Evolutionary conservation across 2,329 filamentous ascomycete species (phyloP), one percentile per base, ranked within the genome.

Genomic region (Pseudopithomyces chartarum): DNA sequence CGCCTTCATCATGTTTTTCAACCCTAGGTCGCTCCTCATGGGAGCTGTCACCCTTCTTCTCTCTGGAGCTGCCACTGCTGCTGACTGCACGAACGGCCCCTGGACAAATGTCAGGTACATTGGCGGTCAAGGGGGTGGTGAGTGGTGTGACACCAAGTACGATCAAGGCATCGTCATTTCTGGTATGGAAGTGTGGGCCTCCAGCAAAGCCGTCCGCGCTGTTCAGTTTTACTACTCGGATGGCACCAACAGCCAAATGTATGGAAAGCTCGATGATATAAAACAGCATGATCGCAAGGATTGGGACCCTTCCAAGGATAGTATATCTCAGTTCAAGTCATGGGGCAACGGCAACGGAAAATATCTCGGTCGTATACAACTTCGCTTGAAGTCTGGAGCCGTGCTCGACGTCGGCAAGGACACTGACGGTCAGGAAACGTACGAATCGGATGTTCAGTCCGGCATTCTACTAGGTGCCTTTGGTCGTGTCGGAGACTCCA

Each of bases 171-270:
- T 61, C 22, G 56, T 62, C 50, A 51, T 66, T 13, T 59, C 52
- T 3, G 63, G 57, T 43, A 49, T 59, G 38, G 54, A 64, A 50
- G 61, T 60, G 20, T 61, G 59, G 60, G 55, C 49, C 29, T 43
- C 54, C 45, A 48, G 34, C 5, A 54, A 59, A 33, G 26, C 32
- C n/a, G 58, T 66, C 43, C 39, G 51, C 5, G 61, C 54, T 19
- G 33, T 64, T 23, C 63, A 64, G 42, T 57, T 66, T 52, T 58
- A 57, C 56, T 66, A 61, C 47, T 62, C 59, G 7, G 61, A 66
- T 36, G 63, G 61, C 44, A 55, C 55, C 20, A 59, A 58, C 46
- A 56, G 48, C 43, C 39, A 22, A 3, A 44, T 48, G 23, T 40
- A 49, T 13, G 63, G 63, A 51, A 62, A 54, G 47, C 38, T 52